Evolutionary conservation across 768 basidiomycete species (phyloP), one percentile per base, ranked within the genome.

Genomic region (Kockovaella imperatae): DNA sequence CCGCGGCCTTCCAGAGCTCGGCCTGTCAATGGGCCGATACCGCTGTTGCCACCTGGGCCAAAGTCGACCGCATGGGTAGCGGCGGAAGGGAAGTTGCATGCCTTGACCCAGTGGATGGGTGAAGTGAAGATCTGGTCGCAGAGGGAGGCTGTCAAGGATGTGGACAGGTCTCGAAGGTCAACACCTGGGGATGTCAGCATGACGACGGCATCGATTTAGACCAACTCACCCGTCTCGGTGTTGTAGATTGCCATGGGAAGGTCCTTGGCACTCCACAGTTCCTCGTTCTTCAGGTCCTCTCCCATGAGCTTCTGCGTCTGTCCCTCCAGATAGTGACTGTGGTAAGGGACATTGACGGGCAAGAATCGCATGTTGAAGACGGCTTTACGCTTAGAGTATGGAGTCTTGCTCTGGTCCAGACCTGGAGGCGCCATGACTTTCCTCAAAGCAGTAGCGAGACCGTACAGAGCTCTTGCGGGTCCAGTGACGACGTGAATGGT

Each of bases 1-100:
- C 95, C 95, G 24, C 87, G 83, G 13, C 95, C 95, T 60, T 95
- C 89, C 36, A 91, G 77, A 72, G 90, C 91, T 60, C 84, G 81
- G 3, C 84, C 82, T 35, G 90, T 91, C 47, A 96, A 77, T 45
- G 84, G 82, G 34, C 93, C 93, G 56, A 96, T 91, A 11, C 95
- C 93, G 63, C 84, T 87, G 47, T 86, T 67, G 13, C 93, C 91
- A 52, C 95, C 93, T 1, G 95, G 88, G 45, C 95, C 95, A 61
- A 99, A 97, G 72, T 99, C 95, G 54, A 97, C 75, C 2, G 87
- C 84, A 69, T 99, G 95, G 3, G 91, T 97, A 0, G 90, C 88
- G 7, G 83, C 78, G 52, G 84, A 78, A 1, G 90, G 86, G 79
- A 97, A 93, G 53, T 81, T 75, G 28, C 87, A 91, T 4, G 90